phyloP scores from a whole-genome alignment of 768 basidiomycete species.

The Daedaleopsis sinensis region DNA sequence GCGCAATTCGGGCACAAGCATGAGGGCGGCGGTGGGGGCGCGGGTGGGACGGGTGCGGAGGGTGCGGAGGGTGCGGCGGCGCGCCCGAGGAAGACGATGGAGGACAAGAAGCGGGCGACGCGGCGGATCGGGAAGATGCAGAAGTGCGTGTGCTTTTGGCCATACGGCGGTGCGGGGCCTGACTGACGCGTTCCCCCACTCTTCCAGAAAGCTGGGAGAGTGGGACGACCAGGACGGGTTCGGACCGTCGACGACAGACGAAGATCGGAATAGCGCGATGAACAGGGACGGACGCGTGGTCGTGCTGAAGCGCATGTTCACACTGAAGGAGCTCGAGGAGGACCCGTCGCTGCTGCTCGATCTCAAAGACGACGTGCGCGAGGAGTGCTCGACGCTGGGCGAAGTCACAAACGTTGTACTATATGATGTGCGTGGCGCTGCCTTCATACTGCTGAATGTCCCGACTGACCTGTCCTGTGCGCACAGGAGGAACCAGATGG shows the following conservation, averaged over 20 bases:
- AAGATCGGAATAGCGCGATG: constrained; percentile 47
- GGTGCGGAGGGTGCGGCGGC: constrained; percentile 40
- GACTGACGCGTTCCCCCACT: too few relatives aligned
- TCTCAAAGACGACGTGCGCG: constrained; percentile 94
- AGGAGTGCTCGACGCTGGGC: constrained; percentile 87
- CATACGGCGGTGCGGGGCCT: not conserved
- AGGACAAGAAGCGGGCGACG: constrained; percentile 79
- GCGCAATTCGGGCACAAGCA: constrained; percentile 81
- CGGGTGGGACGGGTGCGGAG: constrained; percentile 1
- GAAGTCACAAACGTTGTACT: constrained; percentile 95
- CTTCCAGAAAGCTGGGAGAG: constrained; percentile 79
- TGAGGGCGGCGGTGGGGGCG: constrained; percentile 39
- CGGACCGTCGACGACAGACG: constrained; percentile 66
- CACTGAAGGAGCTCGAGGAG: constrained; percentile 79
- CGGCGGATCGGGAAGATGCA: constrained; percentile 85
- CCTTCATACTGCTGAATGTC: not conserved
- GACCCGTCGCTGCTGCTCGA: constrained; percentile 87
- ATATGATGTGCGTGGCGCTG: constrained; percentile 76
- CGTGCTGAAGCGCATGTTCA: constrained; percentile 96
- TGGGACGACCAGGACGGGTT: constrained; percentile 97
- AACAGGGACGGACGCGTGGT: constrained; percentile 78
- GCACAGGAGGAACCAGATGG: constrained; percentile 88
- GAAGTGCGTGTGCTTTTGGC: constrained; percentile 52
- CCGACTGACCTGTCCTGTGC: not conserved
- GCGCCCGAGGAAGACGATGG: constrained; percentile 56